Evolutionary conservation across 805 yeast species (phyloP), one percentile per base, ranked within the genome.

Genomic region (Metschnikowia arizonensis): DNA sequence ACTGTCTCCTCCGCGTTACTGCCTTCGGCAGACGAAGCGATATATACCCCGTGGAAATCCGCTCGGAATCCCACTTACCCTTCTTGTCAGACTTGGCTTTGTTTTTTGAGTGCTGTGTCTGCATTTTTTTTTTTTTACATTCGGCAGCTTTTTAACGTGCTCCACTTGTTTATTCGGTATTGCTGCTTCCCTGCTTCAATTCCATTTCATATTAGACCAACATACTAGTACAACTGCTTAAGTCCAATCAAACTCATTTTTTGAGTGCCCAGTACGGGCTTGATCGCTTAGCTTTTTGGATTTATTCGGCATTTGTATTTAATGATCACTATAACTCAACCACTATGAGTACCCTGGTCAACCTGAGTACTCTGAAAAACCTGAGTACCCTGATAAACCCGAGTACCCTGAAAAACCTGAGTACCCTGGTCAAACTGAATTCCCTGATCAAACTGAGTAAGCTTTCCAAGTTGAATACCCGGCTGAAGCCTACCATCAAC

Each of bases 1-100:
- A n/a, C 40, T 25, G 40, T 33, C 33, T 18, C 19, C 26, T n/a
- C 30, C 35, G 26, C 19, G 19, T 28, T 26, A n/a, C 40, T 25
- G 40, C 40, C 33, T 18, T 15, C 26, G 33, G 40, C 24, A n/a
- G 25, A 39, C 33, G 14, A 29, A 30, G 14, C 9, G 34, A 30
- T 30, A 39, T 36, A 39, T 30, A 38, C 41, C 23, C 26, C 17
- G 30, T 39, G 42, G 42, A 39, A 28, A 30, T 39, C 42, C 42
- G 42, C 34, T 30, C 35, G 29, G 34, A 19, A 24, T 5, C 14
- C 12, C 26, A 18, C n/a, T 11, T 37, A 26, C 33, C 26, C 26
- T 17, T 10, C 18, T 12, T 28, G 40, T 17, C 15, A 12, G 19
- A 29, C 33, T n/a, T 28, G 17, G 17, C n/a, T 28, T 28, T 29